Percentiles rank a stretch among this genome's conserved stretches.
phyloP scores from a whole-genome alignment of 2,329 filamentous ascomycete genomes.

The Diaporthe sp. region DNA sequence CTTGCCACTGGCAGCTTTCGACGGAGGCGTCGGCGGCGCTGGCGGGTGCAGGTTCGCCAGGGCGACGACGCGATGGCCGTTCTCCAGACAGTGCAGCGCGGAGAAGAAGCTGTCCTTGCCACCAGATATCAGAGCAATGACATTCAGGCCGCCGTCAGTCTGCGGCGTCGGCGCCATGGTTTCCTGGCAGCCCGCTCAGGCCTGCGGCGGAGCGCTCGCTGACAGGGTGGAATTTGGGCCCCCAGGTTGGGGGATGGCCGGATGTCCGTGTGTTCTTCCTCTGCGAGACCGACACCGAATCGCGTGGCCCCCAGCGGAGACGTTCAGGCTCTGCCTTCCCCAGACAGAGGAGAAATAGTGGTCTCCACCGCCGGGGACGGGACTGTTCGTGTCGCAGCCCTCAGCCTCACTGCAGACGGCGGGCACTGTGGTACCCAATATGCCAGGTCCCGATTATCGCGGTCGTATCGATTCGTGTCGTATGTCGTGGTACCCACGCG shows the following conservation, averaged over 20 bases:
- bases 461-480: slow-evolving; percentile 25
- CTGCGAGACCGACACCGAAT: slow-evolving; percentile 10
- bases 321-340: background rate
- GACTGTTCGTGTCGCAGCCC: slow-evolving; percentile 7
- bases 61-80: slow-evolving; percentile 88
- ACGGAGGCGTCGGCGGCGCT: slow-evolving; percentile 31
- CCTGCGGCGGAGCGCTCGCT: background rate
- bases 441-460: slow-evolving; percentile 36
- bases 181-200: background rate
- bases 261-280: slow-evolving; percentile 17
- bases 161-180: slow-evolving; percentile 24
- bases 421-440: slow-evolving; percentile 23
- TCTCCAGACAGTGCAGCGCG: slow-evolving; percentile 87
- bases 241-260: background rate
- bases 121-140: slow-evolving; percentile 94
- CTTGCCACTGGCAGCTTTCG: background rate
- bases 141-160: slow-evolving; percentile 68
- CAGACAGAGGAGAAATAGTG: background rate
- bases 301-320: background rate
- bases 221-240: background rate
- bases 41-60: slow-evolving; percentile 88
- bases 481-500: slow-evolving; percentile 31
- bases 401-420: slow-evolving; percentile 23
- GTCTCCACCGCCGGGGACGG: background rate
- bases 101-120: slow-evolving; percentile 98